phyloP scores from a whole-genome alignment of 257 asterid species.

The Fraxinus anomala region DNA sequence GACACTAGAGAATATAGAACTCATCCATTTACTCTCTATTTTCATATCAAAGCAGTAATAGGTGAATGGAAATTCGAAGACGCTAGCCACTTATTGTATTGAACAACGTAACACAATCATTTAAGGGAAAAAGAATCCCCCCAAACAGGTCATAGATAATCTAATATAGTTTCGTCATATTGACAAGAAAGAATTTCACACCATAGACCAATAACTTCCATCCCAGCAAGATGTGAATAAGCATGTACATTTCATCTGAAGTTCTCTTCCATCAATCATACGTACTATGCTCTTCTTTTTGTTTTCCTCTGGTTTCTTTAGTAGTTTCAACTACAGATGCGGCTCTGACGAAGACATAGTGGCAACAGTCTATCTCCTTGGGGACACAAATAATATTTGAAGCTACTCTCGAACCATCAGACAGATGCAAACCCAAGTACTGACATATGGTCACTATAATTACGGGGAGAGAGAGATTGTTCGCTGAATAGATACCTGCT shows the following conservation, averaged over 20 bases:
- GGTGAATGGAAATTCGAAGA: not conserved
- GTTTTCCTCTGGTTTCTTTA: not conserved
- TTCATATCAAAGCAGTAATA: not conserved
- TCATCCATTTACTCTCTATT: not conserved
- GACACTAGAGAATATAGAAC: not conserved
- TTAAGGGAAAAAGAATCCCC: not conserved
- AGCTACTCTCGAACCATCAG: not conserved
- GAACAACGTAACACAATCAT: not conserved
- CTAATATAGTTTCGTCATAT: not conserved
- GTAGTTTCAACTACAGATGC: not conserved
- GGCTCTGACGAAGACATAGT: not conserved
- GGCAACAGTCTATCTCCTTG: constrained; percentile 1
- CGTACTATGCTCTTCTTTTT: not conserved
- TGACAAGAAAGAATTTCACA: not conserved
- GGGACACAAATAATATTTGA: not conserved
- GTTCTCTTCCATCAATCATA: not conserved
- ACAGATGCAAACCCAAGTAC: not conserved
- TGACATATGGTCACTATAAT: not conserved
- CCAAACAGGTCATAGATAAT: not conserved
- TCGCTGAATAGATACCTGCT: constrained; percentile 52
- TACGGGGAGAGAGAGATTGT: constrained; percentile 8
- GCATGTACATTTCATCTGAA: not conserved
- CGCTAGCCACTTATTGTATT: not conserved
- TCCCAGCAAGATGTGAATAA: not conserved
- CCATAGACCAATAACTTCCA: not conserved